Base-by-base conservation (phyloP, 2,329 filamentous ascomycete species). In the Ophiosphaerella korrae region DNA sequence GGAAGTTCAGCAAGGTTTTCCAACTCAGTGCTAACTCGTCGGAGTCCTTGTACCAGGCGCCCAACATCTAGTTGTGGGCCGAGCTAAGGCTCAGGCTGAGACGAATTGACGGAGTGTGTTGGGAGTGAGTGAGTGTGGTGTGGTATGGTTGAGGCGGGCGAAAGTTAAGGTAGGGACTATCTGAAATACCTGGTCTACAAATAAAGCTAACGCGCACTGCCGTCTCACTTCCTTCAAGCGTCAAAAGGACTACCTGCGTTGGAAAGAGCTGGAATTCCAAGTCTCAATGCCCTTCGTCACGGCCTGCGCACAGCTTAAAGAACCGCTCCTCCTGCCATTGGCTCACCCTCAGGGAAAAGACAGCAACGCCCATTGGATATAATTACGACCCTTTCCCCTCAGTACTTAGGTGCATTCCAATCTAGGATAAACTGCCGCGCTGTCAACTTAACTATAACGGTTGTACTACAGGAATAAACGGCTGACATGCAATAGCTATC, bases 381-480 rank as follows among this genome's bases (percentile, higher is more conserved):
- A 13, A 50, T 24, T 16, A 48, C 33, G 37, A 42, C 36, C 11
- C 13, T 33, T 45, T 48, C 50, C 52, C 53, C 56, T 53, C 53
- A 47, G 42, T 31, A 38, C 18, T 35, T 48, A 56, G 50, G 34
- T 23, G 40, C 51, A 14, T 14, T 5, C 48, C 36, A 18, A 14
- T 46, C 33, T 36, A 34, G 41, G 48, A 38, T 46, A 51, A 42
- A 48, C 37, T 48, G 24, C 50, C 48, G 47, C 44, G 48, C 40
- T 41, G 16, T 57, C 36, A 52, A 44, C 53, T 45, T 48, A n/a
- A 32, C 44, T 11, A 39, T 50, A 43, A 48, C 52, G 18, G 34
- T 49, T 36, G 35, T 35, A 41, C 46, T 45, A 48, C 31, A 48
- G 39, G 18, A 51, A 61, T 61, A 53, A 61, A n/a, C n/a, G n/a